Evolutionary conservation across 305 asterid species (phyloP).

Genomic region (Caryopteris hybrid): DNA sequence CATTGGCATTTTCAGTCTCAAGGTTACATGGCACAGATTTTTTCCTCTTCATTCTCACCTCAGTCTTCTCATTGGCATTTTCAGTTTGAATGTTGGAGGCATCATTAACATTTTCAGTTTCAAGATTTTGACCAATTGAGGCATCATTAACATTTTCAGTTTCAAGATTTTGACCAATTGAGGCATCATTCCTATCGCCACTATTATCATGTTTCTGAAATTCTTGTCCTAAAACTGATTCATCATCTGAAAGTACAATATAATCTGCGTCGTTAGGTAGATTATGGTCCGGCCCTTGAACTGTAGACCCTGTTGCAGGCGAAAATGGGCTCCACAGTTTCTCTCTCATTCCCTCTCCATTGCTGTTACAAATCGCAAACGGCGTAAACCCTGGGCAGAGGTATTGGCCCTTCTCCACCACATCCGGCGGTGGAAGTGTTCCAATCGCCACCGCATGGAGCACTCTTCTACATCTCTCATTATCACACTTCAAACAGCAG

Average conservation of each 20-base stretch:
- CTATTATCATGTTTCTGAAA: neutral
- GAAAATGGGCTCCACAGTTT: conserved; percentile 39
- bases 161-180: neutral
- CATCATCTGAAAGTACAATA: conserved; percentile 26
- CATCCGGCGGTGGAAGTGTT: conserved; percentile 43
- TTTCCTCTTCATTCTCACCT: too few relatives aligned
- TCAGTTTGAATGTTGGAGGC: too few relatives aligned
- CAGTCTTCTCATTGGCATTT: too few relatives aligned
- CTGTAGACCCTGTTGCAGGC: neutral
- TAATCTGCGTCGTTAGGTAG: conserved; percentile 4
- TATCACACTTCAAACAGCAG: conserved; percentile 55
- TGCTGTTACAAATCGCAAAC: neutral
- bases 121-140: too few relatives aligned
- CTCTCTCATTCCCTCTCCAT: conserved; percentile 17
- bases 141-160: neutral
- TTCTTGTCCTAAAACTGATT: neutral
- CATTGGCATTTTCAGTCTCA: too few relatives aligned
- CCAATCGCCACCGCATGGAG: conserved; percentile 37
- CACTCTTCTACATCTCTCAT: conserved; percentile 39
- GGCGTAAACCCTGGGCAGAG: conserved; percentile 40
- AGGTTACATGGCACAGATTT: too few relatives aligned
- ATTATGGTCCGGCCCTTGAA: conserved; percentile 4
- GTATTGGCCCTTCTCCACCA: conserved; percentile 47
- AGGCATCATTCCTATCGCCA: neutral
- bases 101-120: too few relatives aligned